Conservation (phyloP, 1,139 yeast genomes). For the Martiniozyma asiatica region DNA sequence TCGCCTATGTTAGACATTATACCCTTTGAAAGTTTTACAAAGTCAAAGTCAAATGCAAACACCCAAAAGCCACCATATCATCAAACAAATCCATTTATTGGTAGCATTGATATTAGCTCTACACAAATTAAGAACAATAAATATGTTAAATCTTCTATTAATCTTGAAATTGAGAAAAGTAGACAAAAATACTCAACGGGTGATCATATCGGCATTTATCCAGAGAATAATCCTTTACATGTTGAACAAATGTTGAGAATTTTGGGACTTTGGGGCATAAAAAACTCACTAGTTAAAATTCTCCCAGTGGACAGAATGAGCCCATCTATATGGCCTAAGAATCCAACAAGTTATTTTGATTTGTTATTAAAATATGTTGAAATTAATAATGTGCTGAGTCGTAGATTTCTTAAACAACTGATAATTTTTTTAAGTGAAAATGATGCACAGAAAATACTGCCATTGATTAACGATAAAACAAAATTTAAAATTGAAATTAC, state of each 20-base stretch:
- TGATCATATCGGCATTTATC: constrained; percentile 91
- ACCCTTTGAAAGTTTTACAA: no score
- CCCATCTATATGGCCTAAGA: constrained; percentile 60
- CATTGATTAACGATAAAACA: constrained; percentile 53
- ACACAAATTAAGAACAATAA: constrained; percentile 36
- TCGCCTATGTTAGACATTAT: constrained; percentile 6
- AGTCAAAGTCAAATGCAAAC: constrained; percentile 37
- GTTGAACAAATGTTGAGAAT: constrained; percentile 36
- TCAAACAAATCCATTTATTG: constrained; percentile 68
- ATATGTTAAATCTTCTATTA: constrained; percentile 60
- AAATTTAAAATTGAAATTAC: constrained; percentile 53
- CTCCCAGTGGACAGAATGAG: constrained; percentile 50
- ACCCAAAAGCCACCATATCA: constrained; percentile 51
- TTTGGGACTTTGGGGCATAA: constrained; percentile 27
- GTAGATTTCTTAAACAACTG: constrained; percentile 63
- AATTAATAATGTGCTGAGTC: constrained; percentile 81
- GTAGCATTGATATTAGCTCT: constrained; percentile 54
- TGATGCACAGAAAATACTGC: constrained; percentile 34
- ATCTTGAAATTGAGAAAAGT: constrained; percentile 61
- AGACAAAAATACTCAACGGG: constrained; percentile 83
- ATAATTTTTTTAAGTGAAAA: constrained; percentile 55
- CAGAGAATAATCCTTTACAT: constrained; percentile 67
- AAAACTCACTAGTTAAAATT: constrained; percentile 44
- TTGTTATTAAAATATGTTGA: constrained; percentile 76
- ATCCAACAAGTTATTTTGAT: constrained; percentile 78